Conservation (phyloP, 805 yeast species). For the Candida khao-thaluensis region DNA sequence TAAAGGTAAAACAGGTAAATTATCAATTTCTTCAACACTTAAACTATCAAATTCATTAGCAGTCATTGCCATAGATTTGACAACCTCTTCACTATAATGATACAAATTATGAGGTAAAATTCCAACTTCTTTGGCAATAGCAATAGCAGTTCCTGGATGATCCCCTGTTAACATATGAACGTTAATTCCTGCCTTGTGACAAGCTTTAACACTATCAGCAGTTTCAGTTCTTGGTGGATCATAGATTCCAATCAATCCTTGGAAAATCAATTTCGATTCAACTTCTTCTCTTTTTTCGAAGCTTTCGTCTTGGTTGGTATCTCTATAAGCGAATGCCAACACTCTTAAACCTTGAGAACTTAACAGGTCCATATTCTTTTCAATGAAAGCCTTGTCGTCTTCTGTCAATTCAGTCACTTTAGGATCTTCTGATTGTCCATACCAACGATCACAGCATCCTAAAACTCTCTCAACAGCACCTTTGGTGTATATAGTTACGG, state of each 20-base stretch:
- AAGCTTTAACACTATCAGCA: conserved; percentile 58
- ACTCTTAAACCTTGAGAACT: conserved; percentile 71
- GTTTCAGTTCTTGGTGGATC: conserved; percentile 79
- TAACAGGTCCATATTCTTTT: conserved; percentile 55
- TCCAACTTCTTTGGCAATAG: conserved; percentile 81
- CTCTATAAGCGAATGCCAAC: conserved; percentile 61
- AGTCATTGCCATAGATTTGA: conserved; percentile 36
- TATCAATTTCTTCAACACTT: conserved; percentile 32
- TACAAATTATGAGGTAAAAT: conserved; percentile 55
- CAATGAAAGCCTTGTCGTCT: conserved; percentile 42
- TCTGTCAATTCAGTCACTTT: conserved; percentile 33
- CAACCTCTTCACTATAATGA: conserved; percentile 35
- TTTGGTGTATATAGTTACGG: conserved; percentile 48
- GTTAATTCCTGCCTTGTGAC: conserved; percentile 74
- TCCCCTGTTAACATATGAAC: conserved; percentile 85
- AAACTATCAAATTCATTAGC: conserved; percentile 36
- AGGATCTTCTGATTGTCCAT: conserved; percentile 28
- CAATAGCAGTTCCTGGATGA: conserved; percentile 73
- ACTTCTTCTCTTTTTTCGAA: conserved; percentile 34
- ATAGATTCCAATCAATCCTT: conserved; percentile 74
- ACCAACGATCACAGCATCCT: conserved; percentile 55
- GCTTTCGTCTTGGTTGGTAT: conserved; percentile 24
- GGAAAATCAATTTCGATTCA: conserved; percentile 54
- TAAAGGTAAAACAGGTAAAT: conserved; percentile 37
- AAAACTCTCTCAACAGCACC: conserved; percentile 78